These are phyloP conservation scores for Diaporthe caulivora DNA, from an alignment of 2,329 filamentous ascomycete genomes.

Conservation along the genomic window DNA sequence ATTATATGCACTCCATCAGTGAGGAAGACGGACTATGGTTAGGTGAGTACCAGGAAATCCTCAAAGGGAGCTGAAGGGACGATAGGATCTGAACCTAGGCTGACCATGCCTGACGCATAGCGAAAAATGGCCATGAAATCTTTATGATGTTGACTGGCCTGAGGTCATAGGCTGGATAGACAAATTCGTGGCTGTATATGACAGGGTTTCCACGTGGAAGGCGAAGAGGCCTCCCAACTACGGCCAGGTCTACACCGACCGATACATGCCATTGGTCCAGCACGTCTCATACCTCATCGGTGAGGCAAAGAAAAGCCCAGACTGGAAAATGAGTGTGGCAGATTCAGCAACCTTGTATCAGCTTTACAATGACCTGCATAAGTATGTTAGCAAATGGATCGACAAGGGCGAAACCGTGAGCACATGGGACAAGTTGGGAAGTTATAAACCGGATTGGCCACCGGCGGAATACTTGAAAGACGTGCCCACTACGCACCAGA, in stretches of 20 bases:
- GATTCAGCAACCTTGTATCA: neutral
- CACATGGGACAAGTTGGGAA: neutral
- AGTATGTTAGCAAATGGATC: neutral
- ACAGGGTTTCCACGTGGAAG: neutral
- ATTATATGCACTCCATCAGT: neutral
- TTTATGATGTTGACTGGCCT: neutral
- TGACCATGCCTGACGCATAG: neutral
- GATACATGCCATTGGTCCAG: neutral
- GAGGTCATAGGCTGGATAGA: neutral
- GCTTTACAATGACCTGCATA: neutral
- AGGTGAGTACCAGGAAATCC: neutral
- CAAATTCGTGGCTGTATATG: neutral
- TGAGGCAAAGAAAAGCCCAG: neutral
- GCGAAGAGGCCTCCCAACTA: neutral
- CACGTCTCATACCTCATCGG: neutral
- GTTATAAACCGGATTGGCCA: neutral
- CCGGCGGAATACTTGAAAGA: neutral
- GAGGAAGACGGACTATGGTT: conserved; percentile 13
- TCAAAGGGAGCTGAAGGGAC: neutral
- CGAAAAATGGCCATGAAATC: neutral
- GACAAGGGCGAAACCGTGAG: accelerated
- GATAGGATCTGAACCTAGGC: neutral
- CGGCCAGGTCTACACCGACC: neutral
- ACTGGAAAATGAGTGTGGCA: neutral
- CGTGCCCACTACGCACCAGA: neutral